Percentiles rank a stretch among this genome's conserved stretches.
Evolutionary conservation across 805 yeast species (phyloP).

Genomic region (Barnettozyma pratensis): DNA sequence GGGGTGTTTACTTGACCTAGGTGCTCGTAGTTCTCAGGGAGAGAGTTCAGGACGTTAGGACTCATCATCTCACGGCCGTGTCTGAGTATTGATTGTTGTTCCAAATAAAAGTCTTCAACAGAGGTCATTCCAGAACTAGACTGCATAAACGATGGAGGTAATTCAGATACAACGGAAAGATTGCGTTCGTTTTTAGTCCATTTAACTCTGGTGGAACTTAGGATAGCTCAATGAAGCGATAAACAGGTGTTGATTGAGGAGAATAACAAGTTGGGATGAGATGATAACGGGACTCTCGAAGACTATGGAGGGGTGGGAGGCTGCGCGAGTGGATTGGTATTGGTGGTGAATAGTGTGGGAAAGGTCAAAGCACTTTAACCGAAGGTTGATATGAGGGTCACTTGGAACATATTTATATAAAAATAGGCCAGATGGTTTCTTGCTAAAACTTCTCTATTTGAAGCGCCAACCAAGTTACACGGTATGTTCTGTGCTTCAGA

Average conservation of each 20-base stretch:
- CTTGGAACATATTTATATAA: neutral
- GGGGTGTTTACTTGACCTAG: neutral
- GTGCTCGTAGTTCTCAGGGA: neutral
- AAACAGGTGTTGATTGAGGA: too few relatives aligned
- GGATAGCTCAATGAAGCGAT: too few relatives aligned
- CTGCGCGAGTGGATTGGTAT: neutral
- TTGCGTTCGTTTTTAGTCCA: too few relatives aligned
- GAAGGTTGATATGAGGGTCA: neutral
- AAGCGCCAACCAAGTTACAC: neutral
- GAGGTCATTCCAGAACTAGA: neutral
- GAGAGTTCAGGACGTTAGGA: neutral
- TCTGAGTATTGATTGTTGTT: neutral
- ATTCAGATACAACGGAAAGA: too few relatives aligned
- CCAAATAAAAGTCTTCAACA: neutral
- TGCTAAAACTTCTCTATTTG: neutral
- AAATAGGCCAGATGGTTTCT: neutral
- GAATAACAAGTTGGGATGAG: too few relatives aligned
- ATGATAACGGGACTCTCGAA: too few relatives aligned
- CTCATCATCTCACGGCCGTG: neutral
- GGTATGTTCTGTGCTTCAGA: conserved; percentile 6
- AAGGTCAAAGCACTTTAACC: too few relatives aligned
- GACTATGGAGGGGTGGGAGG: neutral
- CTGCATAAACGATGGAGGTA: neutral
- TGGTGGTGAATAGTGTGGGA: neutral
- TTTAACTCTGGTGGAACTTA: too few relatives aligned